Conservation (phyloP, 2,329 filamentous ascomycete species). For the Penicillium sp. region DNA sequence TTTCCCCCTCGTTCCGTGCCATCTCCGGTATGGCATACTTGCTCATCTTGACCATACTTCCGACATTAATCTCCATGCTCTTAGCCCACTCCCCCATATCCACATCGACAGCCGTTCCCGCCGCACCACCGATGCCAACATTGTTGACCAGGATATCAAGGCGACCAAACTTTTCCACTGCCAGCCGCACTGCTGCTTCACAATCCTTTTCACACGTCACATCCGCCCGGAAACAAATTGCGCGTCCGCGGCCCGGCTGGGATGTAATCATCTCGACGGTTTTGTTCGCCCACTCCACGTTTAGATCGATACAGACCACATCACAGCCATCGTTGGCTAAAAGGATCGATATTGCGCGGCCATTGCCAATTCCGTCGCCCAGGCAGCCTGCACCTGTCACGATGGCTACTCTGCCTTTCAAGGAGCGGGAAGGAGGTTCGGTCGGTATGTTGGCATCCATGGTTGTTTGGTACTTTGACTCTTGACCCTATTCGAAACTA, state of each 20-base stretch:
- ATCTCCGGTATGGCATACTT: conserved; percentile 63
- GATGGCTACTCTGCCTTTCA: conserved; percentile 40
- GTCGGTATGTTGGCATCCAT: conserved; percentile 18
- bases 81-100: conserved; percentile 60
- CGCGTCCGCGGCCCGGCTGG: conserved; percentile 38
- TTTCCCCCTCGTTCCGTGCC: conserved; percentile 51
- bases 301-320: conserved; percentile 60
- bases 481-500: neutral
- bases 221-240: conserved; percentile 42
- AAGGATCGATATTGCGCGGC: conserved; percentile 57
- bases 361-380: conserved; percentile 61
- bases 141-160: conserved; percentile 66
- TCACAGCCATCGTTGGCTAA: conserved; percentile 59
- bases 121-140: conserved; percentile 61
- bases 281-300: conserved; percentile 49
- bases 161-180: conserved; percentile 50
- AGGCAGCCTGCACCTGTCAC: conserved; percentile 60
- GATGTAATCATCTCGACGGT: conserved; percentile 56
- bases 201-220: conserved; percentile 58
- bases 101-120: conserved; percentile 60
- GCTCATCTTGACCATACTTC: conserved; percentile 64
- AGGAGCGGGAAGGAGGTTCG: conserved; percentile 25
- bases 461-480: neutral
- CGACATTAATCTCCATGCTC: conserved; percentile 62
- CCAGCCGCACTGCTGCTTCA: conserved; percentile 38